Conservation (phyloP, 345 rosid genomes). For the Passiflora organensis region DNA sequence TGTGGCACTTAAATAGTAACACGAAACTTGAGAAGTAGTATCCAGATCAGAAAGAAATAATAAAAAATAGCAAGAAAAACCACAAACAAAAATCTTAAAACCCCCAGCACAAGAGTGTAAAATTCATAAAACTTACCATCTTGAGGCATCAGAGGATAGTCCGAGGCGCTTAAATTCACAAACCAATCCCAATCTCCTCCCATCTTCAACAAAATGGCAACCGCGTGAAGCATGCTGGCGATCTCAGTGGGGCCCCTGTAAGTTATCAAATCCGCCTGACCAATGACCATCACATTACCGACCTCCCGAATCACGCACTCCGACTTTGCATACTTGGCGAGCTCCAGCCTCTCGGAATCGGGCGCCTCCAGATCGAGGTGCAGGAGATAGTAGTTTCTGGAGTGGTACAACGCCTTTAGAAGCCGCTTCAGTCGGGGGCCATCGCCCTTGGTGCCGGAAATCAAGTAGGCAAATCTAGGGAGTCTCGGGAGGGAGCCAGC, state of each 20-base stretch:
- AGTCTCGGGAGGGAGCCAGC: too few relatives aligned
- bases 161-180: slow-evolving; percentile 71
- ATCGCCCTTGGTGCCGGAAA: slow-evolving; percentile 80
- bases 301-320: slow-evolving; percentile 49
- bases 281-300: slow-evolving; percentile 79
- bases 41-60: too few relatives aligned
- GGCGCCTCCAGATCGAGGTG: slow-evolving; percentile 88
- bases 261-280: slow-evolving; percentile 72
- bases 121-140: slow-evolving; percentile 48
- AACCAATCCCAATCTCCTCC: slow-evolving; percentile 94
- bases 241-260: slow-evolving; percentile 79
- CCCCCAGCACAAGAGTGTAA: too few relatives aligned
- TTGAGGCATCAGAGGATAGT: slow-evolving; percentile 86
- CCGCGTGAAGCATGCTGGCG: slow-evolving; percentile 68
- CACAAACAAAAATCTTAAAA: too few relatives aligned
- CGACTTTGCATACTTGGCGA: slow-evolving; percentile 67
- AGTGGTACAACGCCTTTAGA: slow-evolving; percentile 67
- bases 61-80: too few relatives aligned
- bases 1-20: too few relatives aligned
- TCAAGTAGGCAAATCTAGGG: slow-evolving; percentile 67
- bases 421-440: slow-evolving; percentile 50
- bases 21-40: too few relatives aligned
- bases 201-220: slow-evolving; percentile 64
- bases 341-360: slow-evolving; percentile 70
- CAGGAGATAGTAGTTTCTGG: slow-evolving; percentile 67